Evolutionary conservation across 139 green algal genomes (phyloP).

Genomic region (Axilococcus clingmanii): DNA sequence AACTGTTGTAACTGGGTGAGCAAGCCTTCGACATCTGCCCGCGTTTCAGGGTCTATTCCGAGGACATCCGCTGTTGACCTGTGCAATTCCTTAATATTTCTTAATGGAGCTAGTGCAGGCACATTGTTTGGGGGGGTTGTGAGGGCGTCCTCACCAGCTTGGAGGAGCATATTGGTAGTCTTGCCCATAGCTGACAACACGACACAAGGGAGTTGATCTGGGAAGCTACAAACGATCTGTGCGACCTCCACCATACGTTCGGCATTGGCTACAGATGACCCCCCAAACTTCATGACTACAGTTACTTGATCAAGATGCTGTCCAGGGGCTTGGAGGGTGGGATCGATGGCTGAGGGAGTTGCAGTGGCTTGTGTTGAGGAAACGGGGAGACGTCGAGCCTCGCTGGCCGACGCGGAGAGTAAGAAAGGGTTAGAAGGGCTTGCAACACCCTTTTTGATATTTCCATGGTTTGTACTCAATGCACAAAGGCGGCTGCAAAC

Average conservation of each 20-base stretch:
- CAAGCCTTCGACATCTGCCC: conserved; percentile 58
- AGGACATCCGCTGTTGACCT: conserved; percentile 51
- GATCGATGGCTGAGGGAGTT: background rate
- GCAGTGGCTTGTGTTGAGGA: background rate
- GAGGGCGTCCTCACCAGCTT: conserved; percentile 73
- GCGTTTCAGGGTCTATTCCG: conserved; percentile 36
- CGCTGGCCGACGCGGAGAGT: background rate
- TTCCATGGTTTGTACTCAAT: too few relatives aligned
- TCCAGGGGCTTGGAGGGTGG: background rate
- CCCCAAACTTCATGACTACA: conserved; percentile 96
- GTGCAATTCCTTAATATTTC: conserved; percentile 65
- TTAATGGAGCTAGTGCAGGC: conserved; percentile 39
- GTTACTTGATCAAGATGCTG: background rate
- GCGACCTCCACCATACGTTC: conserved; percentile 90
- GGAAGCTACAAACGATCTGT: conserved; percentile 84
- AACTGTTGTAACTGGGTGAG: conserved; percentile 78
- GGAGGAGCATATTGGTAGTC: conserved; percentile 94
- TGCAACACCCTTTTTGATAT: too few relatives aligned
- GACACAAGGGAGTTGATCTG: conserved; percentile 72
- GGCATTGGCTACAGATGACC: conserved; percentile 81
- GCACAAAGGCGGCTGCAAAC: too few relatives aligned
- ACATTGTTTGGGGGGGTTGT: conserved; percentile 35
- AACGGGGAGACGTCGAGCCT: background rate
- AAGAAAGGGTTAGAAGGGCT: too few relatives aligned
- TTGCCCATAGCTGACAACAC: conserved; percentile 98